These are phyloP conservation scores for Coemansia sp. DNA, from an alignment of 192 early-diverging fungal genomes.

Conservation along the genomic window DNA sequence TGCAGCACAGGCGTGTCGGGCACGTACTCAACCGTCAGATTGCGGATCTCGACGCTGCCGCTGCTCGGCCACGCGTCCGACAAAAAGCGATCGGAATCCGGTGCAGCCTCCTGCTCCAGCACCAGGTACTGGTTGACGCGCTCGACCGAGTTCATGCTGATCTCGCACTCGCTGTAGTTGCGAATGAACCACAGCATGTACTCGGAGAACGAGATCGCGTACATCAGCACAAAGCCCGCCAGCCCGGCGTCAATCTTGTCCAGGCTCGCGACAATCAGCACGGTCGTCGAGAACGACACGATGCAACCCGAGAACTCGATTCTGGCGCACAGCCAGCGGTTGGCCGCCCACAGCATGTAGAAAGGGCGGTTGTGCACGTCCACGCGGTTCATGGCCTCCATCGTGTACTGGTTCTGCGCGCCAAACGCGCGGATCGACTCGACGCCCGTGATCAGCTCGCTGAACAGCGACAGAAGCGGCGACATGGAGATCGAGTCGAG, in stretches of 20 bases:
- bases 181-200: slow-evolving; percentile 82
- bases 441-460: slow-evolving; percentile 74
- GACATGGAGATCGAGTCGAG: slow-evolving; percentile 73
- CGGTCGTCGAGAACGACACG: slow-evolving; percentile 70
- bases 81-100: slow-evolving; percentile 41
- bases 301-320: slow-evolving; percentile 76
- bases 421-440: slow-evolving; percentile 86
- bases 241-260: slow-evolving; percentile 76
- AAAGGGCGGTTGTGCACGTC: slow-evolving; percentile 85
- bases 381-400: slow-evolving; percentile 59
- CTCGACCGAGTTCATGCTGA: slow-evolving; percentile 86
- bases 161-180: slow-evolving; percentile 79
- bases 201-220: slow-evolving; percentile 82
- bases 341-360: slow-evolving; percentile 85
- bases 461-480: slow-evolving; percentile 80
- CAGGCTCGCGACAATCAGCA: slow-evolving; percentile 60
- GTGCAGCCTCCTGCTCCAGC: slow-evolving; percentile 73
- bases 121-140: slow-evolving; percentile 80
- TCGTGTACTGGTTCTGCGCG: slow-evolving; percentile 69
- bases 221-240: slow-evolving; percentile 84
- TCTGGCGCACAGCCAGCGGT: slow-evolving; percentile 88
- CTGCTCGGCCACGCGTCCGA: slow-evolving; percentile 63
- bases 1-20: slow-evolving; percentile 78
- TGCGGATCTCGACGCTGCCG: slow-evolving; percentile 67
- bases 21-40: slow-evolving; percentile 74